Percentiles rank a stretch among this genome's conserved stretches.
phyloP scores from a whole-genome alignment of 805 yeast genomes.

The Ascoidea rubescens region DNA sequence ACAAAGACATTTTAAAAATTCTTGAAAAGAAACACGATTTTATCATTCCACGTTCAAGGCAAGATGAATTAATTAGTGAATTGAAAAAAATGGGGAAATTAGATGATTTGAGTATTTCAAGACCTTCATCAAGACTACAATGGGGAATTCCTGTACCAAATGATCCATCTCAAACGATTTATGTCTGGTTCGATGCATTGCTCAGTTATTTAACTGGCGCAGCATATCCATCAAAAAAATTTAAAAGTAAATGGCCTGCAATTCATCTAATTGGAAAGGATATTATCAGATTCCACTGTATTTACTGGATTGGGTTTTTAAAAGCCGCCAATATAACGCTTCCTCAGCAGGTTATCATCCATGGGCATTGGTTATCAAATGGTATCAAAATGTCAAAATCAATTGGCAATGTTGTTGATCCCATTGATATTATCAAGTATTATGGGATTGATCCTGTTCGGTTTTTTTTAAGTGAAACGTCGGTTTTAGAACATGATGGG shows the following conservation, averaged over 20 bases:
- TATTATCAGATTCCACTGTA: slow-evolving; percentile 74
- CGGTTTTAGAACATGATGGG: slow-evolving; percentile 64
- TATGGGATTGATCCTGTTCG: slow-evolving; percentile 68
- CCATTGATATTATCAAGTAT: slow-evolving; percentile 42
- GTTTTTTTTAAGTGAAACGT: slow-evolving; percentile 62
- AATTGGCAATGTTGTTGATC: slow-evolving; percentile 88
- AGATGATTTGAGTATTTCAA: slow-evolving; percentile 69
- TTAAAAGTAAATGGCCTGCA: slow-evolving; percentile 39
- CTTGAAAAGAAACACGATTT: slow-evolving; percentile 27
- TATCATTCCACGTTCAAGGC: slow-evolving; percentile 51
- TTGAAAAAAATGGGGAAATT: slow-evolving; percentile 30
- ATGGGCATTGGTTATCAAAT: slow-evolving; percentile 85
- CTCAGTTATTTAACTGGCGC: slow-evolving; percentile 59
- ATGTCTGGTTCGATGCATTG: slow-evolving; percentile 96
- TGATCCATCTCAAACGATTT: slow-evolving; percentile 65
- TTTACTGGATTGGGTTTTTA: slow-evolving; percentile 88
- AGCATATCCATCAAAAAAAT: slow-evolving; percentile 12
- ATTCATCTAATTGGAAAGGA: slow-evolving; percentile 88
- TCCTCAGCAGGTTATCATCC: slow-evolving; percentile 72
- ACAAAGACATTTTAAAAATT: slow-evolving; percentile 33
- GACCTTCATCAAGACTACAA: slow-evolving; percentile 61
- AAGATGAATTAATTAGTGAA: slow-evolving; percentile 41
- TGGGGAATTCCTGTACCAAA: slow-evolving; percentile 92
- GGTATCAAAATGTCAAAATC: slow-evolving; percentile 93
- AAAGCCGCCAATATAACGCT: slow-evolving; percentile 65